A percentile compares a stretch with the other conserved stretches of the same genome.
Conservation (phyloP, 78 protist species). For the Dictyostelium citrinum region DNA sequence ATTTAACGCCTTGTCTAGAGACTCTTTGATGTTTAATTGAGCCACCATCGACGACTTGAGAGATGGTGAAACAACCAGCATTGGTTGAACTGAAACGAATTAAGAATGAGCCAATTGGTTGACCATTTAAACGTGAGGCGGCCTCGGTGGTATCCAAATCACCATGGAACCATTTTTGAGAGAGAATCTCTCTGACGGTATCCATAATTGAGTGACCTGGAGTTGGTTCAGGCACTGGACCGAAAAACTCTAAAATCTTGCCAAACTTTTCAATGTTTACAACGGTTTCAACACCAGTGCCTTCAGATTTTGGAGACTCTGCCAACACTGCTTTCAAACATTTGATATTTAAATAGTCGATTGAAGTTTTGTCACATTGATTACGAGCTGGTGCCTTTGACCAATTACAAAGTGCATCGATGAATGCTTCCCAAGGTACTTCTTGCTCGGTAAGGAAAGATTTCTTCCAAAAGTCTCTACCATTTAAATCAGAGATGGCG, state of each 20-base stretch:
- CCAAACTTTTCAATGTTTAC: slow-evolving; percentile 84
- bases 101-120: slow-evolving; percentile 77
- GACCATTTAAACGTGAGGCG: slow-evolving; percentile 58
- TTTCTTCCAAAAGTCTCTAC: slow-evolving; percentile 81
- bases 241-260: slow-evolving; percentile 77
- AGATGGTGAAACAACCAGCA: slow-evolving; percentile 73
- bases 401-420: slow-evolving; percentile 72
- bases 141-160: slow-evolving; percentile 74
- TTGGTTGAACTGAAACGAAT: slow-evolving; percentile 75
- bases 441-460: slow-evolving; percentile 73
- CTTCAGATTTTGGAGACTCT: slow-evolving; percentile 58
- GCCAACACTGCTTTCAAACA: slow-evolving; percentile 76
- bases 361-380: slow-evolving; percentile 66
- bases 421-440: slow-evolving; percentile 68
- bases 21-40: slow-evolving; percentile 82
- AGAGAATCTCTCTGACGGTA: slow-evolving; percentile 59
- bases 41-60: slow-evolving; percentile 56
- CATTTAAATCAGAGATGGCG: slow-evolving; percentile 68
- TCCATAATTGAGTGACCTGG: slow-evolving; percentile 71
- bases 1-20: slow-evolving; percentile 18
- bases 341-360: slow-evolving; percentile 67
- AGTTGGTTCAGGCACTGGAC: slow-evolving; percentile 56
- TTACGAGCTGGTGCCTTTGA: slow-evolving; percentile 33
- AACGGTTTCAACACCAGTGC: slow-evolving; percentile 58
- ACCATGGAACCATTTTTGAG: slow-evolving; percentile 83